phyloP scores from a whole-genome alignment of 2,329 filamentous ascomycete species.

The Fusarium subtropicale region DNA sequence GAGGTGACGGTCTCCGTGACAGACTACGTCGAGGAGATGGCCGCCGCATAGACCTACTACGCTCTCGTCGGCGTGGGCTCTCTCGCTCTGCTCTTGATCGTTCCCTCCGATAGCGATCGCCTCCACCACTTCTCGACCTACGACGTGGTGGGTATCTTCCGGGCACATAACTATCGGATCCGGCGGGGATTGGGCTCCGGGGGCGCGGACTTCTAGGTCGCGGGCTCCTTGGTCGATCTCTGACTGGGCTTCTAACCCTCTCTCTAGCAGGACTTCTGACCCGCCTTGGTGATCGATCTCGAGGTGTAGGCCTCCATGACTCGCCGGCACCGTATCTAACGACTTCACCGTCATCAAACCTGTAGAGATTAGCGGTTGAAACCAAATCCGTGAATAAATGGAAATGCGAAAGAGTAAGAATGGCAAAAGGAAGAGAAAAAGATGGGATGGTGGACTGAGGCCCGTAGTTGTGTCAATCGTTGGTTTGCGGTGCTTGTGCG shows the following conservation, averaged over 20 bases:
- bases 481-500: neutral
- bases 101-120: constrained; percentile 57
- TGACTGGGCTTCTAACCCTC: constrained; percentile 49
- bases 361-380: constrained; percentile 45
- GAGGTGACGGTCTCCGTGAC: constrained; percentile 52
- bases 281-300: constrained; percentile 59
- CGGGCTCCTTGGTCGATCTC: constrained; percentile 51
- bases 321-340: constrained; percentile 71
- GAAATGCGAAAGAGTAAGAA: neutral
- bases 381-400: neutral
- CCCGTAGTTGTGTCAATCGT: neutral
- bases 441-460: neutral
- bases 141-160: constrained; percentile 57
- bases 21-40: constrained; percentile 56
- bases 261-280: constrained; percentile 50
- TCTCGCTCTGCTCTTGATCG: constrained; percentile 57
- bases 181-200: constrained; percentile 53
- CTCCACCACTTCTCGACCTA: constrained; percentile 56
- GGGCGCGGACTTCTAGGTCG: constrained; percentile 56
- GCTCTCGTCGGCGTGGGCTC: constrained; percentile 53
- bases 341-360: constrained; percentile 72
- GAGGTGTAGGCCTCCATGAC: constrained; percentile 69
- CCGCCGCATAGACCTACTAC: constrained; percentile 53
- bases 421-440: no score
- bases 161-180: constrained; percentile 61